Evolutionary conservation across 2,329 filamentous ascomycete genomes (phyloP).

Genomic region (Fusarium napiforme): DNA sequence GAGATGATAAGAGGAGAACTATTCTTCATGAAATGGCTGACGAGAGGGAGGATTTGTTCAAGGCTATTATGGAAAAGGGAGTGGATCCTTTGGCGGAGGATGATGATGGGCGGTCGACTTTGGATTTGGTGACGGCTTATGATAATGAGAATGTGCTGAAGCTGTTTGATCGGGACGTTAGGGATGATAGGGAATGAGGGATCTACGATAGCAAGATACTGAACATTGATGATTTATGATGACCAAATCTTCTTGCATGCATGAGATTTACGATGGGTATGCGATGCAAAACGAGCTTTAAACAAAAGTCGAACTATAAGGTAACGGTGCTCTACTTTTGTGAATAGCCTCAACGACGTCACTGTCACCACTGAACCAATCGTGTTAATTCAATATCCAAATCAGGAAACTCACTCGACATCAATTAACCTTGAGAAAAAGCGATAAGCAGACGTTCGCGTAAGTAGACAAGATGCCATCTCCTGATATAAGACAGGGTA

Average conservation of each 20-base stretch:
- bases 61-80: constrained; percentile 8
- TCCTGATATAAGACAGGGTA: background rate
- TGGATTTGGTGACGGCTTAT: constrained; percentile 22
- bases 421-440: background rate
- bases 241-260: no score
- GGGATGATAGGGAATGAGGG: background rate
- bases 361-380: background rate
- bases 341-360: background rate
- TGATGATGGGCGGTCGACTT: constrained; percentile 15
- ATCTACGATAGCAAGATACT: background rate
- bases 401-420: background rate
- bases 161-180: constrained; percentile 16
- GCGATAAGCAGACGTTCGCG: fast-evolving
- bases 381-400: background rate
- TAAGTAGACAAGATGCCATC: background rate
- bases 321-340: background rate
- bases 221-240: no score
- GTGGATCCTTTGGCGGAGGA: constrained; percentile 27
- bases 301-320: no score
- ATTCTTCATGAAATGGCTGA: constrained; percentile 22
- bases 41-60: background rate
- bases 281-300: background rate
- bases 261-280: background rate
- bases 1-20: constrained; percentile 15
- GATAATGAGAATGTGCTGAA: constrained; percentile 3